phyloP scores from a whole-genome alignment of 2,329 filamentous ascomycete species.

The Aspergillus spinulosporus region DNA sequence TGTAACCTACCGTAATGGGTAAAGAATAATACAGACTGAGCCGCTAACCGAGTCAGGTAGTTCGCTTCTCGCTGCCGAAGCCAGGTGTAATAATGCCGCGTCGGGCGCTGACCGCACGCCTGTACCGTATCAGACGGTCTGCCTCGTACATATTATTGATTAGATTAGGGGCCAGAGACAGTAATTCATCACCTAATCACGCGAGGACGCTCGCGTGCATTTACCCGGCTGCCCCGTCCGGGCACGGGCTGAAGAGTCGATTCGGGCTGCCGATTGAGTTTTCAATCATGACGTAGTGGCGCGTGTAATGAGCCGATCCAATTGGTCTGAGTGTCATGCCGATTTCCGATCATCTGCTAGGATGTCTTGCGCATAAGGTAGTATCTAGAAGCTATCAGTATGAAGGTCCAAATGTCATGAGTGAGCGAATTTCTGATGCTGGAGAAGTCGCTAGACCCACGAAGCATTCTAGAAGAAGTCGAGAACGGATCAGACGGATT shows the following conservation, averaged over 20 bases:
- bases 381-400: not conserved
- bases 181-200: slow-evolving; percentile 3
- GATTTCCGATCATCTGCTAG: slow-evolving; percentile 11
- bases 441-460: slow-evolving; percentile 24
- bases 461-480: slow-evolving; percentile 39
- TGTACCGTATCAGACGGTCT: not conserved
- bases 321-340: slow-evolving; percentile 11
- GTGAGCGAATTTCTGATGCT: not conserved
- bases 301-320: not conserved
- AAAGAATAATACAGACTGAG: not conserved
- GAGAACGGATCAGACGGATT: slow-evolving; percentile 28
- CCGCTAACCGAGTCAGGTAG: slow-evolving; percentile 20
- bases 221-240: slow-evolving; percentile 14
- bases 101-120: slow-evolving; percentile 1
- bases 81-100: not conserved
- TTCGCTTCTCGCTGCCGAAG: slow-evolving; percentile 17
- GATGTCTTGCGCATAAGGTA: not conserved
- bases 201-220: slow-evolving; percentile 5
- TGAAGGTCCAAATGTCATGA: not conserved
- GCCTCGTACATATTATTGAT: not conserved
- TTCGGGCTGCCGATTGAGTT: slow-evolving; percentile 12
- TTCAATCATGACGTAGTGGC: slow-evolving; percentile 10
- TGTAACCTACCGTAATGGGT: slow-evolving; percentile 1
- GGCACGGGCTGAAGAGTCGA: not conserved
- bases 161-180: not conserved